Conservation (phyloP, 768 basidiomycete genomes). For the Lentinula raphanica region DNA sequence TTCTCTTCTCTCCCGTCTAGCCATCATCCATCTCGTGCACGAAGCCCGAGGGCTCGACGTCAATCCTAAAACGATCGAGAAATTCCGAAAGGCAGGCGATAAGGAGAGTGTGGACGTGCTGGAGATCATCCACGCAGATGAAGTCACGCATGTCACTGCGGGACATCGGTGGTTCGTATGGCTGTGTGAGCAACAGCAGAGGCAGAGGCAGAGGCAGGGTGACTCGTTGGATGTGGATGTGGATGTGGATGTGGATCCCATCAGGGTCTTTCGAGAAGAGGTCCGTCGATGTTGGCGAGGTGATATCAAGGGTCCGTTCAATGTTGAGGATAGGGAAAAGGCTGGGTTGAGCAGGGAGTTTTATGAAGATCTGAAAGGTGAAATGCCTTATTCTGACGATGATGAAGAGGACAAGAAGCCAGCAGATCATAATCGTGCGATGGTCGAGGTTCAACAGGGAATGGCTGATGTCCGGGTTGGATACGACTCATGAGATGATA, state of each 20-base stretch:
- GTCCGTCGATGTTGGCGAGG: constrained; percentile 68
- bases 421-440: background rate
- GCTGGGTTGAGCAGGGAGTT: constrained; percentile 70
- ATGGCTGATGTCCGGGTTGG: background rate
- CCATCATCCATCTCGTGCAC: constrained; percentile 83
- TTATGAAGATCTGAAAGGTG: constrained; percentile 67
- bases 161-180: constrained; percentile 84
- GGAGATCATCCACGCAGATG: constrained; percentile 75
- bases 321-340: constrained; percentile 62
- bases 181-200: constrained; percentile 55
- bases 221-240: no score
- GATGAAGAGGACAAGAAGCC: background rate
- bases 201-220: no score
- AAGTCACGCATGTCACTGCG: constrained; percentile 77
- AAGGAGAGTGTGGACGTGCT: constrained; percentile 59
- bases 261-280: constrained; percentile 63
- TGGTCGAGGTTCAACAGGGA: background rate
- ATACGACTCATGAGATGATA: background rate
- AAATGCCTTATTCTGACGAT: constrained; percentile 28
- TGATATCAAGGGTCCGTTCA: constrained; percentile 78
- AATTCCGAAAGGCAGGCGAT: constrained; percentile 64
- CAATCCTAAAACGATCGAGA: constrained; percentile 74
- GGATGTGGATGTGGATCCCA: constrained; percentile 40
- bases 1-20: constrained; percentile 66
- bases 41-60: constrained; percentile 83